Base-by-base conservation (phyloP, 2,329 filamentous ascomycete species). In the Pseudogymnoascus sp. region DNA sequence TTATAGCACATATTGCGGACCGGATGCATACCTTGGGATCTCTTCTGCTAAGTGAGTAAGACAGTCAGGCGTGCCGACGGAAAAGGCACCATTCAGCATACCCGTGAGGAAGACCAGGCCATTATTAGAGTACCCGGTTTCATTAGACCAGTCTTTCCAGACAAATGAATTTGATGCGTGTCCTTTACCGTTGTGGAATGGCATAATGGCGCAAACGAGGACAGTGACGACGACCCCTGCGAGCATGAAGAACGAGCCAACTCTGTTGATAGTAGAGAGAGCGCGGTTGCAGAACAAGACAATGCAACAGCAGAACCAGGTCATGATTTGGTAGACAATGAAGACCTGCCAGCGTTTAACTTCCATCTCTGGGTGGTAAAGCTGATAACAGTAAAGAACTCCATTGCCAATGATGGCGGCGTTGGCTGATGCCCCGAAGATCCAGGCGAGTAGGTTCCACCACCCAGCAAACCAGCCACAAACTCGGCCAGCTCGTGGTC, bases 11-110 rank as follows among this genome's bases (percentile, higher is more conserved):
- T 44, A 44, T 44, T 44, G 4, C 21, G 18, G 40, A 12, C 16
- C 40, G 37, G 28, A 62, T 21, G 64, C 66, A 11, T 69, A 69
- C 59, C 66, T 66, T 0, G 78, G 84, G 42, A 88, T 86, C 71
- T 89, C 86, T 71, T 89, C 86, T 0, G 84, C 82, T 42, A 89
- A 72, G 70, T 89, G 87, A 1, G 83, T 83, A 1, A 85, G 82
- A 59, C 84, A 83, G 70, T 90, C 88, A 0, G 86, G 83, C 1
- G 84, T 83, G 5, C 87, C 88, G 10, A 90, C 83, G 50, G 84
- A 82, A 70, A 84, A 90, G 2, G 87, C 87, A 10, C 86, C 88
- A 68, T 90, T 90, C 14, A 87, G 75, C 79, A 86, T 84, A 16
- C 84, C 84, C 1, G 79, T 76, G 6, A 84, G 76, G 66, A 87